Percentiles rank a stretch among this genome's conserved stretches.
Conservation (phyloP, 768 basidiomycete genomes). For the Clavulina sp. region DNA sequence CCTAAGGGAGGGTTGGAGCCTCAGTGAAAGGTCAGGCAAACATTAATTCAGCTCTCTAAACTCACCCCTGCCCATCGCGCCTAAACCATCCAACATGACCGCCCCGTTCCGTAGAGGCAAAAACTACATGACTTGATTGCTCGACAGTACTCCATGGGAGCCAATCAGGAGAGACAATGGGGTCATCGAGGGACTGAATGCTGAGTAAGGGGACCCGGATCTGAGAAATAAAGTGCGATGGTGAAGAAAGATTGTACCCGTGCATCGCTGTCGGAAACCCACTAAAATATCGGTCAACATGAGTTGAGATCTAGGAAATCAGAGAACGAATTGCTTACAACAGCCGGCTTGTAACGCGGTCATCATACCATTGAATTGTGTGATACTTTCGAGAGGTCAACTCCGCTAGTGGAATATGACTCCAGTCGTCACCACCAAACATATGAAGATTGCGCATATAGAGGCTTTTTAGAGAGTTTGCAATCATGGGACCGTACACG, state of each 20-base stretch:
- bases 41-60: no score
- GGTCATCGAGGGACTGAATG: constrained; percentile 18
- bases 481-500: background rate
- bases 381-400: constrained; percentile 9
- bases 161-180: constrained; percentile 13
- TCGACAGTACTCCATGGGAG: constrained; percentile 9
- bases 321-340: no score
- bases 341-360: constrained; percentile 13
- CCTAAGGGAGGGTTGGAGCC: no score
- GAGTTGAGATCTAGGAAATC: no score
- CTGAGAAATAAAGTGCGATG: constrained; percentile 9
- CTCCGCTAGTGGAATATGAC: background rate
- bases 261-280: no score
- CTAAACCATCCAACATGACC: constrained; percentile 18
- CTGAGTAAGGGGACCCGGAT: constrained; percentile 16
- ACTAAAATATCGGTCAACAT: no score
- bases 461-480: background rate
- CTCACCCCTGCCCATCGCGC: no score
- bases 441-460: background rate
- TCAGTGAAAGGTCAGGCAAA: no score
- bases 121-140: constrained; percentile 11
- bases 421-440: background rate
- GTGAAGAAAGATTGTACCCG: no score
- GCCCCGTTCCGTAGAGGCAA: constrained; percentile 12
- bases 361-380: constrained; percentile 4